Conservation (phyloP, 2,329 filamentous ascomycete genomes). For the Cladosporium sphaerospermum region DNA sequence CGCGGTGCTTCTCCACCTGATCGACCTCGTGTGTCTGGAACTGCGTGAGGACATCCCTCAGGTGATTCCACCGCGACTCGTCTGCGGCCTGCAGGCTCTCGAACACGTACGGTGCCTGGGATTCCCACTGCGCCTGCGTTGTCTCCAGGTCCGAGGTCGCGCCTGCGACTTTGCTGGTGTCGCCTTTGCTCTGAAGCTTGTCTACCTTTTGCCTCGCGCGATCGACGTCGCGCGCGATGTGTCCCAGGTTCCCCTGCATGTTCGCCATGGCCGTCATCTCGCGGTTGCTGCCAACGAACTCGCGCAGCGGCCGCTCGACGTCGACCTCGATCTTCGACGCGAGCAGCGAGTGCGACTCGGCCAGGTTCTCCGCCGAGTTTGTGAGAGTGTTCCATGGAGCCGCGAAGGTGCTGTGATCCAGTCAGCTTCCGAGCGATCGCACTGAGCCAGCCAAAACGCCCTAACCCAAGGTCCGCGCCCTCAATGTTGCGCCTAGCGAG, state of each 20-base stretch:
- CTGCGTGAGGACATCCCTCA: conserved; percentile 86
- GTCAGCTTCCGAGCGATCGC: conserved; percentile 15
- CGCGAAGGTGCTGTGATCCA: conserved; percentile 67
- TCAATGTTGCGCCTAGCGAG: conserved; percentile 55
- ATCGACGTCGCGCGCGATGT: conserved; percentile 79
- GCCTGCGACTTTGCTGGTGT: conserved; percentile 68
- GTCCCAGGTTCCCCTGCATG: conserved; percentile 72
- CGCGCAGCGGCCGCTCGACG: conserved; percentile 75
- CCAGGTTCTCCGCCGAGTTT: conserved; percentile 70
- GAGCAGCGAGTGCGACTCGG: conserved; percentile 75
- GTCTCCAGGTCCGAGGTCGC: conserved; percentile 68
- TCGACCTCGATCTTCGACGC: conserved; percentile 79
- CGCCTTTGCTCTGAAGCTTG: conserved; percentile 75
- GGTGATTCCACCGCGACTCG: conserved; percentile 79
- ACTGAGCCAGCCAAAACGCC: conserved; percentile 24
- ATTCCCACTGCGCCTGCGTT: conserved; percentile 82
- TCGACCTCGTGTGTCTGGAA: conserved; percentile 91
- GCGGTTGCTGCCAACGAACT: conserved; percentile 62
- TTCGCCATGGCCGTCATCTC: conserved; percentile 77
- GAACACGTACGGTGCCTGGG: conserved; percentile 89
- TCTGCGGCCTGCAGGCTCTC: conserved; percentile 88
- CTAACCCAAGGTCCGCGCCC: conserved; percentile 83
- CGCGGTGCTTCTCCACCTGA: conserved; percentile 68
- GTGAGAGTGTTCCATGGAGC: conserved; percentile 85
- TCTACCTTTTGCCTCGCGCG: conserved; percentile 78